Base-by-base conservation (phyloP, 768 basidiomycete species). In the Mycena albidolilacea region DNA sequence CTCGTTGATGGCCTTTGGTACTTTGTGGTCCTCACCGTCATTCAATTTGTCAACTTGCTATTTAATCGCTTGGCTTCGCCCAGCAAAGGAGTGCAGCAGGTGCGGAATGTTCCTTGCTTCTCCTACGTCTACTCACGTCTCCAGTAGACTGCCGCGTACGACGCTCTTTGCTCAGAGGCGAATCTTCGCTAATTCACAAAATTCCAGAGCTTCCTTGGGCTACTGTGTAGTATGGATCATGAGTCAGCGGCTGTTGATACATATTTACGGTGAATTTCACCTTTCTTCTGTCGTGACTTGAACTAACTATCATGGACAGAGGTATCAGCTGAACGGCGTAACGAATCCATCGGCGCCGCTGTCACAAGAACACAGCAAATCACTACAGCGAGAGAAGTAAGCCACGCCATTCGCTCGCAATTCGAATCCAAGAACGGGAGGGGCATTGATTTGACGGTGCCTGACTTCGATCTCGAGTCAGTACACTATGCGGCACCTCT, bases 1-100 rank as follows among this genome's bases (percentile, higher is more conserved):
- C 81, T 93, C 5, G 90, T 89, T 68, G 91, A 93, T 74, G 92
- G 92, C 38, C 80, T 93, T 37, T 87, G 88, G 30, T 93, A 91
- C 78, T 90, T 92, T 69, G 75, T 91, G 41, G 83, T 83, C 6
- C 80, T 93, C 55, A 90, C 91, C 38, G 84, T 80, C 11, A 82
- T 83, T 78, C 90, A 91, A 75, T 76, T 86, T 41, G 80, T 89
- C 74, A 91, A 91, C 76, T 76, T 91, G 0, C 73, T 88, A 39
- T 79, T 90, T 8, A 90, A 86, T 77, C 87, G 82, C 43, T 78
- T 81, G 59, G 80, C 78, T 52, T 69, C 62, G 9, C 5, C 50
- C 8, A 52, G n/a, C 59, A 80, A 84, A 58, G 19, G 7, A 52
- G 82, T 87, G 48, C 89, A 89, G 83, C 76, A 67, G 15, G 35